Base-by-base conservation (phyloP, 2,329 filamentous ascomycete genomes). In the Trichothecium sympodiale region DNA sequence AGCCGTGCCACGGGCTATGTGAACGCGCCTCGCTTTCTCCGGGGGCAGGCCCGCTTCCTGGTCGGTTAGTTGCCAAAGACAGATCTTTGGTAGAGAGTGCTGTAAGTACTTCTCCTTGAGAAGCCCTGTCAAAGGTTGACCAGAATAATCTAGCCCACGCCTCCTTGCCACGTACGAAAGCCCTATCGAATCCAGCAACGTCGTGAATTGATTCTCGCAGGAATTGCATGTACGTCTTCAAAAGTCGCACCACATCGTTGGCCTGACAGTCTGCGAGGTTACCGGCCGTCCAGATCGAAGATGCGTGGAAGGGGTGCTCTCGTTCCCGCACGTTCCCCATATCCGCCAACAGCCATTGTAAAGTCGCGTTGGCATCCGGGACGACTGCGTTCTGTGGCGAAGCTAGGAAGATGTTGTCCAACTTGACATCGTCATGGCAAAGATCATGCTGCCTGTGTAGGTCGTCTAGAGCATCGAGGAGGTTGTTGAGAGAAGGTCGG, bases 351-450 rank as follows among this genome's bases (percentile, higher is more conserved):
- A 54, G 40, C 54, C 54, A 57, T 10, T 43, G 43, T 8, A 44
- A 46, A 26, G 39, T 43, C 15, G 31, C 33, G 29, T 35, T 37
- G 17, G 34, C 26, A 4, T 33, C 13, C 17, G 29, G 25, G 15
- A 17, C 10, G 12, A 10, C 10, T 5, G 8, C 17, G 17, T 20
- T 33, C 8, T 27, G 23, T 33, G 20, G 20, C 3, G 39, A 41
- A 2, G 41, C 40, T 10, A 54, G 39, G 33, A 57, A 52, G 33
- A 57, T 49, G 27, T 56, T 57, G 35, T 50, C 51, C 7, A 46
- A 40, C 38, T 56, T 56, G 34, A 57, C 39, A 30, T 57, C 54
- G 31, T 57, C 54, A 36, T 56, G 52, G 28, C 54, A 57, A 3
- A 56, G 45, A 5, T 42, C 31, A 13, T 47, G 37, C 2, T 41